Evolutionary conservation across 2,329 filamentous ascomycete genomes (phyloP).

Genomic region (Cladosporium colombiae): DNA sequence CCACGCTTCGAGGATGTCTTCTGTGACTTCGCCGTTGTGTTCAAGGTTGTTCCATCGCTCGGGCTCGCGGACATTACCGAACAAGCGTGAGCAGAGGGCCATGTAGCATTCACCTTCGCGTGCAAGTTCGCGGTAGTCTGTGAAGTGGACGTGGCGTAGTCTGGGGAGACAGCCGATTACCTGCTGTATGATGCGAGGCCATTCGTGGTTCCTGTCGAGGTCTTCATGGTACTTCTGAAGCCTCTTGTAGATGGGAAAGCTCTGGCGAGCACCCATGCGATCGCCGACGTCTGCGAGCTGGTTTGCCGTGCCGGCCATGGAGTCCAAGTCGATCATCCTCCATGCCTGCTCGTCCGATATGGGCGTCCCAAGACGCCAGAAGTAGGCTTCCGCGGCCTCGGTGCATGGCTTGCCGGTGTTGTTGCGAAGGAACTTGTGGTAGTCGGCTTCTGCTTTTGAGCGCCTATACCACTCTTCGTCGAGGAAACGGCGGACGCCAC

Average conservation of each 20-base stretch:
- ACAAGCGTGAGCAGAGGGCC: slow-evolving; percentile 16
- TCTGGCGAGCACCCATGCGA: slow-evolving; percentile 18
- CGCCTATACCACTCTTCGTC: slow-evolving; percentile 14
- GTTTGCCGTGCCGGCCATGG: neutral
- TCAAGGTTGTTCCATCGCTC: slow-evolving; percentile 17
- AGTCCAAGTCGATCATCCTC: neutral
- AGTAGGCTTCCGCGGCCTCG: neutral
- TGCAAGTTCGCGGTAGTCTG: slow-evolving; percentile 18
- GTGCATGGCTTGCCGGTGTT: slow-evolving; percentile 13
- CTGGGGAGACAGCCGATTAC: slow-evolving; percentile 1
- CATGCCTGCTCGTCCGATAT: neutral
- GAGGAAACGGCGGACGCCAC: slow-evolving; percentile 11
- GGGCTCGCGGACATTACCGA: slow-evolving; percentile 17
- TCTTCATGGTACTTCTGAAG: slow-evolving; percentile 1
- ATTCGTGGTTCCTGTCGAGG: slow-evolving; percentile 8
- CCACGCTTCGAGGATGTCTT: slow-evolving; percentile 7
- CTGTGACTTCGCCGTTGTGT: slow-evolving; percentile 15
- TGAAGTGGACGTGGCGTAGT: slow-evolving; percentile 16
- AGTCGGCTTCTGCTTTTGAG: slow-evolving; percentile 7
- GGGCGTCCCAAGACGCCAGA: neutral
- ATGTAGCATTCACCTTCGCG: slow-evolving; percentile 13
- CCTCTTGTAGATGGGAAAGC: slow-evolving; percentile 18
- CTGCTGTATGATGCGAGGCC: neutral
- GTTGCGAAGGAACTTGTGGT: neutral
- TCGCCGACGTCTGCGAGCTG: slow-evolving; percentile 7